Evolutionary conservation across 352 stramenopile species (phyloP).

Genomic region (Phytophthora sansomeana): DNA sequence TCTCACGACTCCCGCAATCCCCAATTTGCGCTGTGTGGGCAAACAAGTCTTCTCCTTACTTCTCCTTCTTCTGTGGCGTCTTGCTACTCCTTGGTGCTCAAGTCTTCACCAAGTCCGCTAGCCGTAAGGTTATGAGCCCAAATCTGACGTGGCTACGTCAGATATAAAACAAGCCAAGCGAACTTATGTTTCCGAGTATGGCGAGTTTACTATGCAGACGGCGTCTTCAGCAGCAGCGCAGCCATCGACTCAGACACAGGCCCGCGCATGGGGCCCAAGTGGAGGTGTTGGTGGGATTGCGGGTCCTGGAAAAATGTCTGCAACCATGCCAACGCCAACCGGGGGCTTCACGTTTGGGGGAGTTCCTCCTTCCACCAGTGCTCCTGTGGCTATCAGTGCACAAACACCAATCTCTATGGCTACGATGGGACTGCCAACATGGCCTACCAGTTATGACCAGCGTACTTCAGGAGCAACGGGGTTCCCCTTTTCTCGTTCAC

Average conservation of each 20-base stretch:
- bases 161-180: neutral
- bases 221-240: too few relatives aligned
- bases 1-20: conserved; percentile 1
- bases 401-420: too few relatives aligned
- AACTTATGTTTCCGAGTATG: neutral
- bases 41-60: conserved; percentile 1
- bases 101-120: too few relatives aligned
- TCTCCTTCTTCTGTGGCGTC: neutral
- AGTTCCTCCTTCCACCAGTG: neutral
- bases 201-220: neutral
- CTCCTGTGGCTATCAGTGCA: neutral
- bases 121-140: conserved; percentile 1
- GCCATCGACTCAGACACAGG: neutral
- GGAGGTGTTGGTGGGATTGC: neutral
- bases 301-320: neutral
- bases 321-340: neutral
- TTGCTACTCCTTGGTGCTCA: too few relatives aligned
- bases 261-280: neutral
- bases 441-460: neutral
- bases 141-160: neutral
- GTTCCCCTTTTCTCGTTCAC: neutral
- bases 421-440: too few relatives aligned
- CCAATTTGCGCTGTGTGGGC: conserved; percentile 4
- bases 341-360: neutral
- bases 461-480: neutral